A percentile compares a stretch with the other conserved stretches of the same genome.
These are phyloP conservation scores for Cryptomeria japonica DNA, from an alignment of 75 land plant species.

Conservation along the genomic window DNA sequence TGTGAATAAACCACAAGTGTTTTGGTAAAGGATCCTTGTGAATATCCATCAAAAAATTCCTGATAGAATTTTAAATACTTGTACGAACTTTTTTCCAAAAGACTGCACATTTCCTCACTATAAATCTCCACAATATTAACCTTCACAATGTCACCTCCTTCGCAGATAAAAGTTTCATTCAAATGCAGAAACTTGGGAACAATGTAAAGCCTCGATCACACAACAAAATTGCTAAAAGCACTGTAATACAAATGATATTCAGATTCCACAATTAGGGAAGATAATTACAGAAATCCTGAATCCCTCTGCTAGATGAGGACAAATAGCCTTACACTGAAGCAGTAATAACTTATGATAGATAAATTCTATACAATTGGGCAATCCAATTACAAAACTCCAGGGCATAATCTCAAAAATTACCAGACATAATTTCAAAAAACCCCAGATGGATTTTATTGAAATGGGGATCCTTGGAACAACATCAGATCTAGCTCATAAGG, in stretches of 20 bases:
- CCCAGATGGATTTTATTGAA: not conserved
- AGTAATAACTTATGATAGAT: not conserved
- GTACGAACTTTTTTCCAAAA: constrained; percentile 16
- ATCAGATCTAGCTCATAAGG: not conserved
- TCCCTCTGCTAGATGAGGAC: not conserved
- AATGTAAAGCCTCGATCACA: not conserved
- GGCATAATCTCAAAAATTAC: not conserved
- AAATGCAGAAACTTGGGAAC: not conserved
- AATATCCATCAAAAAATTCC: not conserved
- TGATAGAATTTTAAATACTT: not conserved
- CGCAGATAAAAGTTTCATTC: not conserved
- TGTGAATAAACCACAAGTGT: too few species aligned
- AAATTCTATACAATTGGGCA: not conserved
- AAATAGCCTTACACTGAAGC: not conserved
- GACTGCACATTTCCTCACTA: constrained; percentile 44
- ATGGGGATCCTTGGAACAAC: not conserved
- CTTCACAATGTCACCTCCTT: constrained; percentile 5
- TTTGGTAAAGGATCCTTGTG: not conserved
- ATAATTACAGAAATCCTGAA: constrained; percentile 1
- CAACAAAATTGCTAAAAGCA: not conserved
- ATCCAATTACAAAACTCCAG: not conserved
- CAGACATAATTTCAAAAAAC: not conserved
- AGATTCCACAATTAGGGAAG: not conserved
- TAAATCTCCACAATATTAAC: constrained; percentile 41
- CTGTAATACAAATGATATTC: not conserved